Base-by-base conservation (phyloP, 1,284 basidiomycete species). In the Sporisorium graminicola region DNA sequence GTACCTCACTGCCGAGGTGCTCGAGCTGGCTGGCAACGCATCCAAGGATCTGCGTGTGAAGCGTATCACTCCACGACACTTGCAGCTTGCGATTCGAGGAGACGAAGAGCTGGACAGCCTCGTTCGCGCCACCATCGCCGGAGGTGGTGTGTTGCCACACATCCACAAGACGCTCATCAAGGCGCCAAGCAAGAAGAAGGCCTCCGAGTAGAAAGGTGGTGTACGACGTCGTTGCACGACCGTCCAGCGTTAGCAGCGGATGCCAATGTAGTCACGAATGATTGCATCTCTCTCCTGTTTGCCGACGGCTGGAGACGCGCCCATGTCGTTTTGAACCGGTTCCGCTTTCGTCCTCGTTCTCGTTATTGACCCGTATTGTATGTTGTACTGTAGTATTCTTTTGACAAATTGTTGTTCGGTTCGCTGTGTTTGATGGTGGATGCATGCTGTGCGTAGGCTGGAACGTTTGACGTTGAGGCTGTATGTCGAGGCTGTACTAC, bases 11-110 rank as follows among this genome's bases (percentile, higher is more conserved):
- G 94, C 94, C 31, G 94, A 95, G 85, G 94, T 95, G 18, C 88
- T 95, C 58, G 94, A 95, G 83, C 89, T 95, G 54, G 93, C 93
- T 94, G 95, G 95, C 46, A 98, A 98, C 86, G 95, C 95, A 26
- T 95, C 95, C 12, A 97, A 97, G 86, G 95, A 98, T 88, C 89
- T 98, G 42, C 91, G 92, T 59, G 94, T 97, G 49, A 98, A 98
- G 88, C 93, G 96, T 86, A 97, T 98, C 86, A 97, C 94, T 0
- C 95, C 95, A 22, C 92, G 94, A 77, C 94, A 95, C 87, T 87
- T 95, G 79, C 94, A 95, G 86, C 90, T 95, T 29, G 94, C 95
- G 35, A 98, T 98, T 79, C 93, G 95, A 73, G 95, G 95, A 56
- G 96, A 98, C 86, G 95, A 98, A 85, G 95, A 94, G 83, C 90